Conservation (phyloP, 2,329 filamentous ascomycete genomes). For the Knoxdaviesia proteae region DNA sequence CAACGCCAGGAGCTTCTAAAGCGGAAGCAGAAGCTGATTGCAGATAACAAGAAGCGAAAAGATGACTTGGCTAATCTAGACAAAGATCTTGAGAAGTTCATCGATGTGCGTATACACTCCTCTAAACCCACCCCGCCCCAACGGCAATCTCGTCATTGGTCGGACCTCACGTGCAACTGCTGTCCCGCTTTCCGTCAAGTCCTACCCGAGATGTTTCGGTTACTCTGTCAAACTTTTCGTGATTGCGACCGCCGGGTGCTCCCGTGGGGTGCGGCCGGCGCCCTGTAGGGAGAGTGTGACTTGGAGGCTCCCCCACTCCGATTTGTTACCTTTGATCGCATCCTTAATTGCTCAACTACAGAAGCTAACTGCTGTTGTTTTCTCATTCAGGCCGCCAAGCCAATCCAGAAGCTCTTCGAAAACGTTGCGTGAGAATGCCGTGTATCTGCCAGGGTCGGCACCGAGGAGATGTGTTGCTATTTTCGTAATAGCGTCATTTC, state of each 20-base stretch:
- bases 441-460: too few species aligned
- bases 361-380: background rate
- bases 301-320: too few species aligned
- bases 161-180: too few species aligned
- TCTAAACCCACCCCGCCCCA: constrained; percentile 18
- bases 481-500: too few species aligned
- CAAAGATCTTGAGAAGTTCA: constrained; percentile 80
- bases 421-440: constrained; percentile 32
- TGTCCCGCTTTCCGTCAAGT: too few species aligned
- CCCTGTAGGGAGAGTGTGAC: too few species aligned
- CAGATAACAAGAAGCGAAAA: constrained; percentile 75
- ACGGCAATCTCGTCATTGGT: constrained; percentile 32
- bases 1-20: constrained; percentile 58
- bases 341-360: background rate
- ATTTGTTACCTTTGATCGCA: too few species aligned
- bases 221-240: too few species aligned
- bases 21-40: constrained; percentile 39
- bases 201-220: too few species aligned
- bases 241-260: too few species aligned
- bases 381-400: constrained; percentile 47
- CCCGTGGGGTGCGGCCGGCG: too few species aligned
- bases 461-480: too few species aligned
- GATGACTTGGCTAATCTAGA: constrained; percentile 84
- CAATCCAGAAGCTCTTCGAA: constrained; percentile 70
- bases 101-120: constrained; percentile 42